These are phyloP conservation scores for Aquilaria sinensis DNA, from an alignment of 345 rosid species.

Conservation along the genomic window DNA sequence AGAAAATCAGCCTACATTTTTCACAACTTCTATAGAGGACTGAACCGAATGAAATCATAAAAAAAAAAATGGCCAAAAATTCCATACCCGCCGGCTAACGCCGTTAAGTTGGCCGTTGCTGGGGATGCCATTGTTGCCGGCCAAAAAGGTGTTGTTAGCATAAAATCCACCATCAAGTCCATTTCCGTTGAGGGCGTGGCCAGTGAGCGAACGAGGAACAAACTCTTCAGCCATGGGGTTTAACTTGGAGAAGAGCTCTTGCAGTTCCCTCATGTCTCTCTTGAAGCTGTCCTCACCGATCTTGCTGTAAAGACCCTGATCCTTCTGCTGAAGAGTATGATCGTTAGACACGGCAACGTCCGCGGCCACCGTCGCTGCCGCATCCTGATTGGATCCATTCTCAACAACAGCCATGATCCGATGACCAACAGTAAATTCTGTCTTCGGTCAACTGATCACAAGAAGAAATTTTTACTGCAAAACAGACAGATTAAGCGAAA, in stretches of 20 bases:
- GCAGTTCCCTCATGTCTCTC: constrained; percentile 69
- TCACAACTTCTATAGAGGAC: too few species aligned
- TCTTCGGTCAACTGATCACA: too few species aligned
- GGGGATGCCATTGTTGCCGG: constrained; percentile 17
- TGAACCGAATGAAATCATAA: neutral
- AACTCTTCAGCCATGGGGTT: constrained; percentile 94
- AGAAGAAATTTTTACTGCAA: too few species aligned
- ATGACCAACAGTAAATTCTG: constrained; percentile 4
- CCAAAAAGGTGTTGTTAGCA: constrained; percentile 26
- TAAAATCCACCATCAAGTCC: constrained; percentile 37
- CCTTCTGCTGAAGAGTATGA: constrained; percentile 22
- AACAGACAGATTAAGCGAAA: too few species aligned
- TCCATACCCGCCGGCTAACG: constrained; percentile 45
- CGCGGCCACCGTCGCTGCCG: constrained; percentile 20
- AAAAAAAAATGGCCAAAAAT: neutral
- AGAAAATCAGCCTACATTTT: too few species aligned
- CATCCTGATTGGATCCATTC: constrained; percentile 28
- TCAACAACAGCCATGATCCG: constrained; percentile 56
- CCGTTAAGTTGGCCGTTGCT: constrained; percentile 36
- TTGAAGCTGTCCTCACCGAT: constrained; percentile 42
- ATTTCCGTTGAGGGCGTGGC: constrained; percentile 24
- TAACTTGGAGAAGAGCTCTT: constrained; percentile 84
- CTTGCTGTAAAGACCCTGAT: constrained; percentile 30
- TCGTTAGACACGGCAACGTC: constrained; percentile 31
- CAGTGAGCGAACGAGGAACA: constrained; percentile 71